Conservation (phyloP, 495 filamentous ascomycete genomes). For the Tuber aestivum region DNA sequence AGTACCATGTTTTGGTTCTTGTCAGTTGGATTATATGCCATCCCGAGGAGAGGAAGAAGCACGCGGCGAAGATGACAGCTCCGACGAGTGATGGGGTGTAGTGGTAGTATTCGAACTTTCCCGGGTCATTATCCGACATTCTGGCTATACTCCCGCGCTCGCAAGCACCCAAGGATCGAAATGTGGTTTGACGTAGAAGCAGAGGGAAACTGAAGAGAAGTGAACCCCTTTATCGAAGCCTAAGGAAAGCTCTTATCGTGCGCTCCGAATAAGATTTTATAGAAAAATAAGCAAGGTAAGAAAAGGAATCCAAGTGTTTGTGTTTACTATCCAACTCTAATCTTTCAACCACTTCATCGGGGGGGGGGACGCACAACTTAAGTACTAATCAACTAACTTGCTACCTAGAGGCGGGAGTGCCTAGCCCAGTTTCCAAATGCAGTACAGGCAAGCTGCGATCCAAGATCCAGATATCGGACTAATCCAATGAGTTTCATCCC, state of each 20-base stretch:
- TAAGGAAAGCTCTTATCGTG: background rate
- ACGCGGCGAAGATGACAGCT: conserved; percentile 48
- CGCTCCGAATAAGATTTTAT: background rate
- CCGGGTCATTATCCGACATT: background rate
- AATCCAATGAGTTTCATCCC: background rate
- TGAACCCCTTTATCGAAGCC: background rate
- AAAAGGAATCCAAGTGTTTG: background rate
- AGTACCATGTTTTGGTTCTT: conserved; percentile 54
- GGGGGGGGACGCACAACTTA: background rate
- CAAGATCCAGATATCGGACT: background rate
- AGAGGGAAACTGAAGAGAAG: background rate
- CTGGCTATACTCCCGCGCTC: background rate
- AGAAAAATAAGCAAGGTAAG: background rate
- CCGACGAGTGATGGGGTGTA: conserved; percentile 51
- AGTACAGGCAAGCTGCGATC: background rate
- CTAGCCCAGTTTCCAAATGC: background rate
- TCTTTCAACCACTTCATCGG: background rate
- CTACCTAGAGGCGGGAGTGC: background rate
- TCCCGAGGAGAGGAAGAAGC: conserved; percentile 50
- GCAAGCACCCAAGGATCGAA: background rate
- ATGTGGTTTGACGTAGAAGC: background rate
- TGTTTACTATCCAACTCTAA: background rate
- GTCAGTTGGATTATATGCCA: conserved; percentile 51
- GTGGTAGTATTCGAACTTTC: conserved; percentile 43
- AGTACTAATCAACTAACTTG: background rate